Evolutionary conservation across 2,329 filamentous ascomycete species (phyloP).

Genomic region (Orbilia blumenaviensis): DNA sequence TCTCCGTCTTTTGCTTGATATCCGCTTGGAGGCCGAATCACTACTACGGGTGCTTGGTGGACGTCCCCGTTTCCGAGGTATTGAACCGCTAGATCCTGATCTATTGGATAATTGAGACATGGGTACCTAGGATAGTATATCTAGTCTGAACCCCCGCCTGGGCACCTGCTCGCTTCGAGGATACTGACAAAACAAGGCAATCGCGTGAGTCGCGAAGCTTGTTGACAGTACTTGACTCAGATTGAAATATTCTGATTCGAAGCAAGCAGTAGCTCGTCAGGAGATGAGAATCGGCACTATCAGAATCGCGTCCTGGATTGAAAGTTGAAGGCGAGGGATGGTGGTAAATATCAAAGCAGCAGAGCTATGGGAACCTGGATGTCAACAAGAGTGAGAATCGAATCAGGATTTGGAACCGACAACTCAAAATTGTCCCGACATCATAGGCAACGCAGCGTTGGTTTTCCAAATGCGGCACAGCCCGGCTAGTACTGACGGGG

Average conservation of each 20-base stretch:
- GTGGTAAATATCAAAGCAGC: no score
- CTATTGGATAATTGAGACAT: background rate
- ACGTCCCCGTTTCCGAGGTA: conserved; percentile 18
- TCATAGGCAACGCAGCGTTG: background rate
- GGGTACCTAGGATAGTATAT: no score
- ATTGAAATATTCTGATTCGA: no score
- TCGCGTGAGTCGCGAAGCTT: background rate
- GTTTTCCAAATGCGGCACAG: background rate
- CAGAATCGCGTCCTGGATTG: no score
- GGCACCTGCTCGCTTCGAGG: background rate
- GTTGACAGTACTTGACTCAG: no score
- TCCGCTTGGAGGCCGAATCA: background rate
- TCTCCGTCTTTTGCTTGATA: background rate
- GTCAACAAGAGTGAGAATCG: no score
- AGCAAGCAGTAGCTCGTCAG: no score
- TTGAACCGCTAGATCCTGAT: conserved; percentile 9
- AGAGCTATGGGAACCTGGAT: no score
- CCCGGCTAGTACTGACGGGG: background rate
- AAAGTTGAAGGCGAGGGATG: no score
- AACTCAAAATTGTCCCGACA: background rate
- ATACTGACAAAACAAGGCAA: background rate
- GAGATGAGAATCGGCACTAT: no score
- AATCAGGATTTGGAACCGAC: no score
- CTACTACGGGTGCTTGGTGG: background rate
- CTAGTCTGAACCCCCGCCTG: background rate